A percentile compares a stretch with the other conserved stretches of the same genome.
Evolutionary conservation across 345 rosid species (phyloP).

Genomic region (Eucalyptus erythrocorys): DNA sequence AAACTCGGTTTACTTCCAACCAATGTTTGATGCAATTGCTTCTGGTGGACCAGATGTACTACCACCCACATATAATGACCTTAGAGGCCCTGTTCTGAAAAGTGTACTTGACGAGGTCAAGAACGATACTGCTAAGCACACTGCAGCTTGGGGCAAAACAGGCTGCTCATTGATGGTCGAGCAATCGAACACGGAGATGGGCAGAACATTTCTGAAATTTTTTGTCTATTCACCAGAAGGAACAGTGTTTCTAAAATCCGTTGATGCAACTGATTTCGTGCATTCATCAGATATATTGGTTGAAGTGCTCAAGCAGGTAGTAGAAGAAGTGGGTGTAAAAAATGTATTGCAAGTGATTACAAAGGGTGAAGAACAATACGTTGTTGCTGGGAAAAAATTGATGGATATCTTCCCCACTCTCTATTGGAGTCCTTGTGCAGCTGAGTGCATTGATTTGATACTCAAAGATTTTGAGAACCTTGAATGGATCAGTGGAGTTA

Average conservation of each 20-base stretch:
- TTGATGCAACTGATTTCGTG: conserved; percentile 43
- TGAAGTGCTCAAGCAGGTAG: conserved; percentile 53
- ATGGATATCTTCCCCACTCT: conserved; percentile 60
- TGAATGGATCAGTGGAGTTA: conserved; percentile 50
- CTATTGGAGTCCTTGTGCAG: conserved; percentile 89
- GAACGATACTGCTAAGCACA: conserved; percentile 27
- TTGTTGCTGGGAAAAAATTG: conserved; percentile 47
- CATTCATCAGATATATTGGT: conserved; percentile 42
- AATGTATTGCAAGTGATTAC: conserved; percentile 86
- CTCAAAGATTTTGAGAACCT: conserved; percentile 61
- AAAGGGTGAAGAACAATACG: conserved; percentile 41
- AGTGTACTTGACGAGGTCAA: conserved; percentile 61
- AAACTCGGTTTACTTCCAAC: conserved; percentile 62
- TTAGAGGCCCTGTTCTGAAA: conserved; percentile 66
- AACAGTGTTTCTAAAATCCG: conserved; percentile 52
- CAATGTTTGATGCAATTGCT: conserved; percentile 50
- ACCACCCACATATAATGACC: conserved; percentile 47
- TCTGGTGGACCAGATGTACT: conserved; percentile 35
- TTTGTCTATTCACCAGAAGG: conserved; percentile 56
- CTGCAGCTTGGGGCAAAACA: conserved; percentile 42
- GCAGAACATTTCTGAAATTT: conserved; percentile 38
- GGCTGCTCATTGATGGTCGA: conserved; percentile 80
- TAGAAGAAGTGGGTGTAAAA: conserved; percentile 66
- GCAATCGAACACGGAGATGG: conserved; percentile 38
- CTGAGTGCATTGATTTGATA: conserved; percentile 57